These are phyloP conservation scores for Gymnopus androsaceus DNA, from an alignment of 1,284 basidiomycete species.

Conservation along the genomic window DNA sequence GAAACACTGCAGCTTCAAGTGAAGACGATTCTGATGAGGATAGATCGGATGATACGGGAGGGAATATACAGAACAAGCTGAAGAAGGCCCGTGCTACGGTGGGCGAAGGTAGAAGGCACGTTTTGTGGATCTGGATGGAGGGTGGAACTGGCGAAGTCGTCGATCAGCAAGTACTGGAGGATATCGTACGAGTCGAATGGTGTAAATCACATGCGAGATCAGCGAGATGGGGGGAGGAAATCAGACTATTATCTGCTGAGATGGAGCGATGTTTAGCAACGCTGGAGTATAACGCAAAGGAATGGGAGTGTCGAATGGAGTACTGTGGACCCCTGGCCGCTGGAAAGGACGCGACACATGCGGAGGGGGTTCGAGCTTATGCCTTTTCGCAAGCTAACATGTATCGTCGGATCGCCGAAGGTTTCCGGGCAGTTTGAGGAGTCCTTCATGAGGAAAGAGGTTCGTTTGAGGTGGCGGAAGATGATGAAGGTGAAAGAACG, in stretches of 20 bases:
- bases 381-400: no score
- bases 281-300: not conserved
- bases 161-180: not conserved
- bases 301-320: not conserved
- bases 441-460: not conserved
- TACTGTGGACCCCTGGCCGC: not conserved
- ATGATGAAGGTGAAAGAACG: not conserved
- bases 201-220: not conserved
- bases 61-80: not conserved
- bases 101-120: not conserved
- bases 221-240: conserved; percentile 1
- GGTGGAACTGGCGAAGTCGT: not conserved
- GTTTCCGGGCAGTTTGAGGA: no score
- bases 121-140: conserved; percentile 7
- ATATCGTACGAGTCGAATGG: not conserved
- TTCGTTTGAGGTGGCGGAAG: not conserved
- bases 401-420: not conserved
- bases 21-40: not conserved
- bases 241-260: not conserved
- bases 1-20: not conserved
- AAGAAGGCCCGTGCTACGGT: not conserved
- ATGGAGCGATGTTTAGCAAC: not conserved
- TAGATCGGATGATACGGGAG: not conserved
- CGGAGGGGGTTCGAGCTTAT: no score
- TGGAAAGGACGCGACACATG: not conserved